Evolutionary conservation across 352 stramenopile species (phyloP), one percentile per base, ranked within the genome.

Genomic region (Phytophthora tubulina): DNA sequence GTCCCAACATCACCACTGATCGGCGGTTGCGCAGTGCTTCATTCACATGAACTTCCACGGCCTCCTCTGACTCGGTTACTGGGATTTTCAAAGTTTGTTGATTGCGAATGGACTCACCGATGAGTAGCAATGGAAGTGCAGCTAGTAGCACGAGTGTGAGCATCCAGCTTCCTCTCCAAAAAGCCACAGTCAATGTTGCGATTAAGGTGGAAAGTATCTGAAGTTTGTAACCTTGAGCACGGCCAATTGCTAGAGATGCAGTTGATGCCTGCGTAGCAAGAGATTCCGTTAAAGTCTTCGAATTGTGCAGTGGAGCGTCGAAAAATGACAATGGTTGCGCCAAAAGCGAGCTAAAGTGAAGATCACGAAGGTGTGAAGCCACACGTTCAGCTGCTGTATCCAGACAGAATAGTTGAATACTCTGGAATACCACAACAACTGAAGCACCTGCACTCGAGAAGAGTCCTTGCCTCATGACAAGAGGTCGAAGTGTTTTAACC

Each of bases 261-360:
- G 69, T 83, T 1, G 89, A 58, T 0, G 81, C 78, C 13, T 95
- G 80, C 13, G 80, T 76, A 6, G 86, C 72, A 4, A 93, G 72
- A 7, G 77, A 79, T 3, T 90, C 77, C 8, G 89, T 84, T 11
- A 95, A 49, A 4, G 66, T 70, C 9, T 89, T 84, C 0, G 85
- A 63, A 0, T 76, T 73, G 60, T 96, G 74, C n/a, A 79, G 38
- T 10, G 78, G 66, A 0, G 68, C 62, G 55, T 97, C 90, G 42
- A 96, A 97, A 67, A 89, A 97, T 0, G 75, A 62, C 48, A 96
- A 64, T 9, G 80, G 73, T 39, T 90, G 82, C 3, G 72, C 76
- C 30, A 82, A 56, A 0, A 90, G 60, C 4, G 84, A 84, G 11
- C 53, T 64, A 48, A 91, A 88, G 50, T 90, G 76, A 27, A 91